Base-by-base conservation (phyloP, 2,329 filamentous ascomycete genomes). In the Eutypa lata region DNA sequence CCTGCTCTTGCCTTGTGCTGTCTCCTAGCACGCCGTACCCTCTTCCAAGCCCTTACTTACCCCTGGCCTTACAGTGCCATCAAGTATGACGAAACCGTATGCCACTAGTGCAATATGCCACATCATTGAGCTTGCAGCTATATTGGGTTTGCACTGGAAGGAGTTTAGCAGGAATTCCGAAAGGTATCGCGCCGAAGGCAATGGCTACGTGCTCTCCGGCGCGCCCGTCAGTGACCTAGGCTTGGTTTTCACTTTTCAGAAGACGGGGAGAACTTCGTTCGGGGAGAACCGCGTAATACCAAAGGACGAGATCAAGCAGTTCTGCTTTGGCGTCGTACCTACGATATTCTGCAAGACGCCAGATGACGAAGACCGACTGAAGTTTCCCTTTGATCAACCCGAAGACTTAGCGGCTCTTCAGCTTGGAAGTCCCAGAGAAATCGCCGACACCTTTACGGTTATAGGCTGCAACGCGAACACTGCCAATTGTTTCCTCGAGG, bases 121-220 rank as follows among this genome's bases (percentile, higher is more conserved):
- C 57, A 64, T 82, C 3, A 66, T 83, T 28, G 80, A 82, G 68
- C 76, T 82, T 54, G 72, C 78, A 24, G 77, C 77, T 4, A 75
- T 78, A 53, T 67, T 83, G 16, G 79, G 81, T 7, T 72, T 84
- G 7, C 76, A 84, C 64, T 84, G 81, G 81, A 80, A 78, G 56
- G 77, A 80, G 50, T 84, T 84, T 57, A 77, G 83, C 58, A 72
- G 78, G 33, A 74, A 66, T 8, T 67, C 66, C 13, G 77, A 82
- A 57, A 74, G 75, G 18, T 78, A 82, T 48, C 76, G 75, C n/a
- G 80, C 75, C 3, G 79, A 82, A 51, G 80, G 80, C 21, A 82
- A 82, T 56, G 79, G 79, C 3, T 81, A 75, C 61, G 71, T 79
- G 55, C 67, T 82, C 2, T 70, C 76, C 1, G 78, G 79, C 6